These are phyloP conservation scores for Fragaria ananassa DNA, from an alignment of 306 rosid genomes.

Conservation along the genomic window DNA sequence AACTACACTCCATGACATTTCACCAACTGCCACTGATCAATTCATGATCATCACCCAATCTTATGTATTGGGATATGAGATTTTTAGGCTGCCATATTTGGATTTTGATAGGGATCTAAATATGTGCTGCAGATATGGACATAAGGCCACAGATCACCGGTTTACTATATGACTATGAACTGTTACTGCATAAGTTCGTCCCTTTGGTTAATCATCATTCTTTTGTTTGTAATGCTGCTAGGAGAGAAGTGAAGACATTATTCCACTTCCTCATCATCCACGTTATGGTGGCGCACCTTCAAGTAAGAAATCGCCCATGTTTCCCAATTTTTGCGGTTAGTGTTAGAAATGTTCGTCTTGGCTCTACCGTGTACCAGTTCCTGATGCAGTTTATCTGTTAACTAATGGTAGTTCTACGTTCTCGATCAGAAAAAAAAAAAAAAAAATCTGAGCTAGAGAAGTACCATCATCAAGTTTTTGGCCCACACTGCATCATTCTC, in stretches of 20 bases:
- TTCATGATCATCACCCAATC: neutral
- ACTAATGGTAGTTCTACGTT: neutral
- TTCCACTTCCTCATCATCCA: neutral
- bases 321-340: neutral
- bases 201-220: neutral
- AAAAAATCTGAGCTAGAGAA: neutral
- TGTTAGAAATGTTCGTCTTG: neutral
- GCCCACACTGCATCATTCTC: neutral
- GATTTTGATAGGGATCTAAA: neutral
- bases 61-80: neutral
- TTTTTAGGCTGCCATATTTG: neutral
- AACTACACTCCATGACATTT: conserved; percentile 33
- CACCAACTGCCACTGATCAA: conserved; percentile 21
- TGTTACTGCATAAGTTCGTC: neutral
- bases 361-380: neutral
- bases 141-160: neutral
- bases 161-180: neutral
- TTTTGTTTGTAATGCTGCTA: neutral
- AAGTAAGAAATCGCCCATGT: neutral
- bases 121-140: neutral
- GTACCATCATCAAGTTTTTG: neutral
- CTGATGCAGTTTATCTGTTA: neutral
- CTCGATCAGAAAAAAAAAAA: neutral
- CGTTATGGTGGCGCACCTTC: neutral
- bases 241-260: neutral